Evolutionary conservation across 257 asterid genomes (phyloP), one percentile per base, ranked within the genome.

Genomic region (Cynanchum wilfordii): DNA sequence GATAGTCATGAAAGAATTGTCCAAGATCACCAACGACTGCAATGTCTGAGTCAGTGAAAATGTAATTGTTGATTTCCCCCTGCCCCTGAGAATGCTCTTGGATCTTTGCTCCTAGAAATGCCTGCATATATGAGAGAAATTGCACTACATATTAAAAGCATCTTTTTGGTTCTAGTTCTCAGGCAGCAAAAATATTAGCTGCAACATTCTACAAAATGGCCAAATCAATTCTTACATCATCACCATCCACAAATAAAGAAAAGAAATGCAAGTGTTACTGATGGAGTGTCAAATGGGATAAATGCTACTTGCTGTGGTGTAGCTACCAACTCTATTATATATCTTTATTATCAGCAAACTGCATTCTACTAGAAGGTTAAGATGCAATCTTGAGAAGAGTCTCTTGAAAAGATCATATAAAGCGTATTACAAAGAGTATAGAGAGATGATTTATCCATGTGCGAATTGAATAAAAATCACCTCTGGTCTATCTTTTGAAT

Each of bases 11-110:
- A 79, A 89, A 95, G 69, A 89, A 82, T 62, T 70, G 81, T 66
- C 88, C 93, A 72, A 92, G 87, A 79, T 95, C 89, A 79, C 81
- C 86, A 59, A 95, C 82, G 33, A 95, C 94, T 44, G 92, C 97
- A 70, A 95, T 88, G 75, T 95, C 99, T 2, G 99, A 95, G 84
- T 92, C 98, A 1, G 96, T 92, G 74, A 95, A 91, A 73, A 92
- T 89, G 82, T 83, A 90, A 77, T 95, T 93, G 76, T 84, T 67
- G 57, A 84, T 78, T 78, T 67, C 80, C 54, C 84, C 88, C 84
- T 74, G 82, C 80, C 73, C 72, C 74, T 79, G 82, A 50, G 81
- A 79, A 75, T 79, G 87, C 82, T 85, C 84, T 70, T 82, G 82
- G 62, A 86, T 87, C 79, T 85, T 84, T 71, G 69, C 75, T 78